Evolutionary conservation across 495 filamentous ascomycete genomes (phyloP), one percentile per base, ranked within the genome.

Genomic region (Bacidia rubella): DNA sequence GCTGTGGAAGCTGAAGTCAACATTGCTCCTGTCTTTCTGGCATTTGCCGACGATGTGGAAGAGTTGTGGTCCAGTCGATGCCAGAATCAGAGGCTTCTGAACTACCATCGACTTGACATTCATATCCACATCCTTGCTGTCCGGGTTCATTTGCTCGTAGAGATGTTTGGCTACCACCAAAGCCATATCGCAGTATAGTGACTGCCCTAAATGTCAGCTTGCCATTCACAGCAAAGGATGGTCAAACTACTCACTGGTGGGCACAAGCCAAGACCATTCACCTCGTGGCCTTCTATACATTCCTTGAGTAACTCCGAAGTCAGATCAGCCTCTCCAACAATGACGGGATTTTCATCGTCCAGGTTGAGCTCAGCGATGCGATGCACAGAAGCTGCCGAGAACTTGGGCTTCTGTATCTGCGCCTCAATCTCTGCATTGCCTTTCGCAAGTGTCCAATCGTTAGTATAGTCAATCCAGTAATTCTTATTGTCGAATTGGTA

Each of bases 51-150:
- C 67, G 5, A 68, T 60, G n/a, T 69, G 66, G 63, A 74, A 68
- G 9, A 76, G 63, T 42, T 78, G 70, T 48, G 73, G 68, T 25
- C 73, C 72, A 15, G 65, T 69, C 32, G 69, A 61, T 54, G 76
- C 74, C 29, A 80, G 77, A 47, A 89, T 81, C 22, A 87, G 71
- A 7, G 81, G 74, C 66, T 85, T 86, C 15, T 78, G 74, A 2
- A 86, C 80, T 38, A 74, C 68, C 71, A 87, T 79, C 11, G 82
- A 63, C 32, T 73, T 73, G 29, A 85, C 74, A 57, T 85, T 76
- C 55, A 79, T 70, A 3, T 71, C 74, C 29, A 75, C 66, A n/a
- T 72, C 68, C 54, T 75, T 68, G n/a, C 63, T 60, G 9, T 75
- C 72, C 1, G 77, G 75, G 27, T 75, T 72, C 48, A 77, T 63